Conservation (phyloP, 2,329 filamentous ascomycete species). For the Colletotrichum sansevieriae region DNA sequence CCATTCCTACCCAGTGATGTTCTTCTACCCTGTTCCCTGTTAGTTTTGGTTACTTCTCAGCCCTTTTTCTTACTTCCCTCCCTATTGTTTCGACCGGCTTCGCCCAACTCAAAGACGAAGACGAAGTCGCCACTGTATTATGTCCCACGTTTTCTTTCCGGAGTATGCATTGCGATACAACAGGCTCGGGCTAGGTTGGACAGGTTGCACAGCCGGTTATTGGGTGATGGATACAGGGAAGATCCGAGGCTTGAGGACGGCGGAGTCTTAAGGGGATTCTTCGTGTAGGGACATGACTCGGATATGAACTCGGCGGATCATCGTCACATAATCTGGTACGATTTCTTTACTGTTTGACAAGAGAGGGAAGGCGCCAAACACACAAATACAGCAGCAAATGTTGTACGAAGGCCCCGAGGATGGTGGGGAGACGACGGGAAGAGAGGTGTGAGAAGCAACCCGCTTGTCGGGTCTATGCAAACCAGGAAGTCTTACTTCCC, state of each 20-base stretch:
- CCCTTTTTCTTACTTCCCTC: conserved; percentile 42
- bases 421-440: conserved; percentile 24
- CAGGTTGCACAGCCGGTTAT: conserved; percentile 15
- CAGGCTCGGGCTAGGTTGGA: background rate
- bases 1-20: background rate
- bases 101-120: background rate
- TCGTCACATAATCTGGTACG: conserved; percentile 10
- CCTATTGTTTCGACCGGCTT: conserved; percentile 30
- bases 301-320: background rate
- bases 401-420: conserved; percentile 19
- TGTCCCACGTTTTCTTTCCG: conserved; percentile 18
- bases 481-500: background rate
- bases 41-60: conserved; percentile 35
- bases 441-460: conserved; percentile 22
- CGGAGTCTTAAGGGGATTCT: conserved; percentile 6
- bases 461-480: conserved; percentile 16
- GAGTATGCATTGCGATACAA: conserved; percentile 26
- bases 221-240: conserved; percentile 1
- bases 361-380: conserved; percentile 14
- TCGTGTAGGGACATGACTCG: background rate
- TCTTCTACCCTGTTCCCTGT: background rate
- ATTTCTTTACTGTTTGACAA: conserved; percentile 7
- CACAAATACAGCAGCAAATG: conserved; percentile 4
- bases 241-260: background rate
- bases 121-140: conserved; percentile 29